Evolutionary conservation across 2,329 filamentous ascomycete species (phyloP).

Genomic region (Aspergillus persii): DNA sequence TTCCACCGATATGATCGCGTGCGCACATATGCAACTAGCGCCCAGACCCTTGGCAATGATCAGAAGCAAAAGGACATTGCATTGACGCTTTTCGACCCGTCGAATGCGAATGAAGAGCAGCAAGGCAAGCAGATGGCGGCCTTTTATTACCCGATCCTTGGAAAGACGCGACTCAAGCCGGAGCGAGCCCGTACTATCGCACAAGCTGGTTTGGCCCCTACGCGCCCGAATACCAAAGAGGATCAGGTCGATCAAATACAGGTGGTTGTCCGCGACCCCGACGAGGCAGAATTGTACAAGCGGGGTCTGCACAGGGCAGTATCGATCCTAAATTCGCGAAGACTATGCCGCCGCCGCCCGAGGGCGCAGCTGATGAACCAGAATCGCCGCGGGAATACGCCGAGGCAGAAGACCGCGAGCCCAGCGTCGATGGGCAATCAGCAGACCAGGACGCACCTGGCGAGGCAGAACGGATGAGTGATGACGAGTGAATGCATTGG

Average conservation of each 20-base stretch:
- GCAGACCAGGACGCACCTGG: constrained; percentile 6
- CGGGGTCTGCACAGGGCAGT: constrained; percentile 44
- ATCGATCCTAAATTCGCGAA: constrained; percentile 46
- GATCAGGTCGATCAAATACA: constrained; percentile 55
- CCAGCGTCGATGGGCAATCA: constrained; percentile 7
- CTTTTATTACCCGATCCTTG: constrained; percentile 61
- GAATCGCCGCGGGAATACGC: constrained; percentile 8
- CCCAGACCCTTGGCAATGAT: constrained; percentile 51
- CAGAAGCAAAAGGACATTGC: constrained; percentile 58
- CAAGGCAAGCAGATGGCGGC: constrained; percentile 50
- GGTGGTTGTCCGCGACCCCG: constrained; percentile 50
- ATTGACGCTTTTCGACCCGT: constrained; percentile 56
- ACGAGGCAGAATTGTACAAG: constrained; percentile 49
- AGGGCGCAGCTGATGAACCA: constrained; percentile 10
- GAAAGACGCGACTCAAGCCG: constrained; percentile 56
- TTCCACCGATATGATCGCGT: constrained; percentile 57
- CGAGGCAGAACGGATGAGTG: constrained; percentile 20
- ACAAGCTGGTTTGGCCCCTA: constrained; percentile 40
- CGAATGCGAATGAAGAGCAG: constrained; percentile 21
- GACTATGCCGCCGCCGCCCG: constrained; percentile 34
- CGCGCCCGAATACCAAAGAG: constrained; percentile 39
- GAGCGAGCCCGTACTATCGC: constrained; percentile 45
- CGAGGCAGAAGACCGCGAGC: constrained; percentile 5
- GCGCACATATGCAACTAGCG: constrained; percentile 60
- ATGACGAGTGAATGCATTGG: constrained; percentile 15